Evolutionary conservation across 2,329 filamentous ascomycete species (phyloP), one percentile per base, ranked within the genome.

Genomic region (Thermothelomyces thermophilus): DNA sequence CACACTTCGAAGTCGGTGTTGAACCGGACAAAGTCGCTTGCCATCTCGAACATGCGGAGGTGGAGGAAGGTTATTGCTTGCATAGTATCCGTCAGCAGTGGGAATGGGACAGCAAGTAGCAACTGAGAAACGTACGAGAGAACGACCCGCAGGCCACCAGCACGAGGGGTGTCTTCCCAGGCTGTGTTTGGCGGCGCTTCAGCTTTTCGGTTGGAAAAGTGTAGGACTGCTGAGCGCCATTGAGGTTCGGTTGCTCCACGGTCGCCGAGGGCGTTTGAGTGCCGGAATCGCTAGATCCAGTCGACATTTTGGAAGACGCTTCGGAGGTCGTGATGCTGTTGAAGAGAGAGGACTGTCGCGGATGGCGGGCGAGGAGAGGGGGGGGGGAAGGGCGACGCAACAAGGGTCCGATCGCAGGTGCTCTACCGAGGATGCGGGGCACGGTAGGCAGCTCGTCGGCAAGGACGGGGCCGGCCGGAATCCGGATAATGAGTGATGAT

Each of bases 1-100:
- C 95, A 76, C 30, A 96, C 81, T 66, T 96, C 90, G 64, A 86
- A 96, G 30, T 62, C 61, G 11, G 66, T 66, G 48, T 68, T 66
- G 50, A 66, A 65, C 46, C 66, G 62, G 35, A 67, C 62, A 58
- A 64, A 68, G 53, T 68, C 66, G 34, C 60, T 62, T 9, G 66
- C 65, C 66, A 68, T 67, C 35, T 67, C 66, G 52, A 62, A 62
- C 66, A 68, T 68, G 53, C 66, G 64, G 34, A 68, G 56, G 51
- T 68, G 65, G 55, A 61, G 59, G 51, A 54, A 62, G n/a, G 56
- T 60, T 51, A 57, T 58, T 6, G 61, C 57, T 59, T 45, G 50
- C 14, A n/a, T 24, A 35, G 22, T 17, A 22, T 34, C 3, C 14
- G 50, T 55, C 47, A 56, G 41, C 37, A 46, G 17, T 35, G 41